Evolutionary conservation across 257 asterid species (phyloP).

Genomic region (Misopates orontium): DNA sequence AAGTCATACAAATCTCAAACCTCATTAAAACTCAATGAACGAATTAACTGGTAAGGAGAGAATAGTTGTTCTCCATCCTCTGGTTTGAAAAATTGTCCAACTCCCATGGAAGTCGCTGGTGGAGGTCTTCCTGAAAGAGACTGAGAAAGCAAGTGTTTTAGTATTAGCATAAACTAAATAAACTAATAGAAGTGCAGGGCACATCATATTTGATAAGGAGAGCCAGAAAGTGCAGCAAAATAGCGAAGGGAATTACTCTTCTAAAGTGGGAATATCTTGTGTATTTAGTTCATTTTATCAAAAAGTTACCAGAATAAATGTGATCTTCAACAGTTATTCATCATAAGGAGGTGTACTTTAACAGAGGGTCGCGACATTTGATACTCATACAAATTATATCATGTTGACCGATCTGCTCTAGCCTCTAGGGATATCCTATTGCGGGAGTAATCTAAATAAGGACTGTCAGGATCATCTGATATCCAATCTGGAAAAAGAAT

Average conservation of each 20-base stretch:
- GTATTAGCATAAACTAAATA: not conserved
- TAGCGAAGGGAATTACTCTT: not conserved
- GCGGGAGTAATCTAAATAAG: not conserved
- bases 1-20: slow-evolving; percentile 36
- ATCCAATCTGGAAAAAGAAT: slow-evolving; percentile 5
- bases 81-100: slow-evolving; percentile 88
- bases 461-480: slow-evolving; percentile 6
- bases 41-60: slow-evolving; percentile 56
- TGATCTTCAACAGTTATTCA: not conserved
- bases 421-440: slow-evolving; percentile 14
- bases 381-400: slow-evolving; percentile 4
- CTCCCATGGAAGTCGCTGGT: slow-evolving; percentile 97
- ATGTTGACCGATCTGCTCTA: slow-evolving; percentile 3
- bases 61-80: slow-evolving; percentile 63
- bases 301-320: not conserved
- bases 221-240: not conserved
- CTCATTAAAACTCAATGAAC: slow-evolving; percentile 55
- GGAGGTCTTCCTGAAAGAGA: slow-evolving; percentile 96
- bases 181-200: not conserved
- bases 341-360: not conserved
- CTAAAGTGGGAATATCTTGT: not conserved
- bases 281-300: not conserved
- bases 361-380: not conserved
- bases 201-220: not conserved
- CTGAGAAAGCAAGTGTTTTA: slow-evolving; percentile 48